Conservation (phyloP, 805 yeast species). For the Alloascoidea africana region DNA sequence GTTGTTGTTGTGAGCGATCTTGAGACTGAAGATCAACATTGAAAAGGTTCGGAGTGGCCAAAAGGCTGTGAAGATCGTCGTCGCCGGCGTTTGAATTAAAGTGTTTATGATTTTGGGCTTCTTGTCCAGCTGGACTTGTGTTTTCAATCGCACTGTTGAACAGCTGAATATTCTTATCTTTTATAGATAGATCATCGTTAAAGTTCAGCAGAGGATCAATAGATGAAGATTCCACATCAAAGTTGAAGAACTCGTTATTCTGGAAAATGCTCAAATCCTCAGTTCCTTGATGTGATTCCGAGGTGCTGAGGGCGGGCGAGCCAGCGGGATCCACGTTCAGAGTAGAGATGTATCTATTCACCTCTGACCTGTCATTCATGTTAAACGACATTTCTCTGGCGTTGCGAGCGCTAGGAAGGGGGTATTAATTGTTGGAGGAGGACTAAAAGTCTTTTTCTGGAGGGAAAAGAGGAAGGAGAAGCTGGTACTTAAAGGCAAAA, state of each 20-base stretch:
- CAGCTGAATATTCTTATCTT: too few species aligned
- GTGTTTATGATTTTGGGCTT: too few species aligned
- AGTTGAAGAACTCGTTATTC: slow-evolving; percentile 27
- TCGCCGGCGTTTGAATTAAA: too few species aligned
- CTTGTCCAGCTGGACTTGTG: too few species aligned
- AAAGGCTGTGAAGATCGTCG: too few species aligned
- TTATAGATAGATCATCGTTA: too few species aligned
- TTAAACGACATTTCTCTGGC: slow-evolving; percentile 4
- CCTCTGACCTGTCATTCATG: slow-evolving; percentile 1
- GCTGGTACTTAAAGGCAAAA: neutral
- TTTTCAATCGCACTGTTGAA: too few species aligned
- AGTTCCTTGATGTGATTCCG: slow-evolving; percentile 10
- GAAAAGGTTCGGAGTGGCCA: too few species aligned
- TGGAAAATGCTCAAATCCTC: slow-evolving; percentile 25
- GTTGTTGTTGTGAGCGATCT: too few species aligned
- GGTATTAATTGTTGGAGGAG: slow-evolving; percentile 17
- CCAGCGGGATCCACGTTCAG: slow-evolving; percentile 6
- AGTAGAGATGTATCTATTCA: slow-evolving; percentile 6
- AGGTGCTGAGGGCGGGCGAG: slow-evolving; percentile 5
- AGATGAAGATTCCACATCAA: slow-evolving; percentile 28
- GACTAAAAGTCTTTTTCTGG: slow-evolving; percentile 13
- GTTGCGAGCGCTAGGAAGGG: slow-evolving; percentile 16
- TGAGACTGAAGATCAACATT: too few species aligned
- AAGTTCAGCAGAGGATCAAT: too few species aligned
- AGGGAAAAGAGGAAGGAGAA: slow-evolving; percentile 1